Percentiles rank a stretch among this genome's conserved stretches.
Evolutionary conservation across 2,329 filamentous ascomycete genomes (phyloP).

Genomic region (Periconia digitata): DNA sequence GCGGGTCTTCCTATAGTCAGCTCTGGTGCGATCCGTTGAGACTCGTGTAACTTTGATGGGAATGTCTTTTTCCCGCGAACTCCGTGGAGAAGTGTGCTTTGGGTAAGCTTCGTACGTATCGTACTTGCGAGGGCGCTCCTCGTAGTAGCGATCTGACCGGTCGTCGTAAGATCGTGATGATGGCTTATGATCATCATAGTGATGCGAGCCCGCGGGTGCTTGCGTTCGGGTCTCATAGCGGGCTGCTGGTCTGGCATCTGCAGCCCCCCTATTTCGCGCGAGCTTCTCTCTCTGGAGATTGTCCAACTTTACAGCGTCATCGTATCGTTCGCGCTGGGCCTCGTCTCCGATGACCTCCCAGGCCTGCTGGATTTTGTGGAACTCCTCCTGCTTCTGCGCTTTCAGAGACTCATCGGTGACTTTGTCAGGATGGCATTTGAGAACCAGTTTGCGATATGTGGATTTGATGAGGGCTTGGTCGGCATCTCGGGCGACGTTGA

Average conservation of each 20-base stretch:
- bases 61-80: slow-evolving; percentile 33
- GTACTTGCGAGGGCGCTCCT: slow-evolving; percentile 44
- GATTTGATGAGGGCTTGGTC: slow-evolving; percentile 71
- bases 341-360: slow-evolving; percentile 90
- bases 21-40: slow-evolving; percentile 41
- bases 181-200: slow-evolving; percentile 40
- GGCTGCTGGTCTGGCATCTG: slow-evolving; percentile 27
- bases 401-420: slow-evolving; percentile 77
- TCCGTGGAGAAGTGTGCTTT: slow-evolving; percentile 29
- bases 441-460: slow-evolving; percentile 80
- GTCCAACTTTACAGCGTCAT: slow-evolving; percentile 70
- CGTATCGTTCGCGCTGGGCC: slow-evolving; percentile 70
- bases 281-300: slow-evolving; percentile 62
- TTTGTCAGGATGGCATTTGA: slow-evolving; percentile 92
- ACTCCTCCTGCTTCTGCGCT: slow-evolving; percentile 78
- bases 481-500: slow-evolving; percentile 74
- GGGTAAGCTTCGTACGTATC: slow-evolving; percentile 42
- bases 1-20: slow-evolving; percentile 42
- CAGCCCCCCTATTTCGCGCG: slow-evolving; percentile 38
- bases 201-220: slow-evolving; percentile 28
- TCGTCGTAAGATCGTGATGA: slow-evolving; percentile 28
- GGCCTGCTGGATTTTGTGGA: slow-evolving; percentile 88
- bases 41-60: slow-evolving; percentile 21
- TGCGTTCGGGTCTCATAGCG: slow-evolving; percentile 37
- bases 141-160: slow-evolving; percentile 42